These are phyloP conservation scores for Alternaria gaisen DNA, from an alignment of 2,329 filamentous ascomycete genomes.

Conservation along the genomic window DNA sequence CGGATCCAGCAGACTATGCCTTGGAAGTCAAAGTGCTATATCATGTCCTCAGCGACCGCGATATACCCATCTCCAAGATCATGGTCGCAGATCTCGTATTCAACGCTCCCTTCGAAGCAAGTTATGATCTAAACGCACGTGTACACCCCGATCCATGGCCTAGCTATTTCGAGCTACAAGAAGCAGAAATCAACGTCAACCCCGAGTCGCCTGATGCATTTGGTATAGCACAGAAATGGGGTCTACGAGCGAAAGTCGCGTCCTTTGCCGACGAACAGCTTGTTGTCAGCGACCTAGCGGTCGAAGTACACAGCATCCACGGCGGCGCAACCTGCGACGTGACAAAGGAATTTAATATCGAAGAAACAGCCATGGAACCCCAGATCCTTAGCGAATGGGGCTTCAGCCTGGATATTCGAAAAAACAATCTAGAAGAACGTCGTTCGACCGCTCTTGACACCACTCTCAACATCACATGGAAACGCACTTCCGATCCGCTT, in stretches of 20 bases:
- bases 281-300: slow-evolving; percentile 69
- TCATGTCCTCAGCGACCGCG: slow-evolving; percentile 78
- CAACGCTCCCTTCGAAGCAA: slow-evolving; percentile 87
- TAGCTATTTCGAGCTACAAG: slow-evolving; percentile 76
- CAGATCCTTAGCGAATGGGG: slow-evolving; percentile 75
- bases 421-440: slow-evolving; percentile 82
- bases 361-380: slow-evolving; percentile 62
- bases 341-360: slow-evolving; percentile 37
- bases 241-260: slow-evolving; percentile 72
- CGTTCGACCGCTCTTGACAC: slow-evolving; percentile 78
- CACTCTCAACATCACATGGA: slow-evolving; percentile 79
- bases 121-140: slow-evolving; percentile 84
- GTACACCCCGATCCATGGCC: slow-evolving; percentile 85
- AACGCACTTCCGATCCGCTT: slow-evolving; percentile 58
- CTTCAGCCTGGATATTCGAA: slow-evolving; percentile 79
- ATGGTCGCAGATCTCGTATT: slow-evolving; percentile 74
- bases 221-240: slow-evolving; percentile 84
- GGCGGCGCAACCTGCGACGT: slow-evolving; percentile 68
- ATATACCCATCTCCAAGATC: slow-evolving; percentile 81
- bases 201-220: slow-evolving; percentile 51
- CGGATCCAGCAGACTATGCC: slow-evolving; percentile 66
- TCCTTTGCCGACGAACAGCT: slow-evolving; percentile 77
- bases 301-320: slow-evolving; percentile 68
- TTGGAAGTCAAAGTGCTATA: slow-evolving; percentile 79
- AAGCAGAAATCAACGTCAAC: slow-evolving; percentile 45